Evolutionary conservation across 805 yeast species (phyloP), one percentile per base, ranked within the genome.

Genomic region (Wickerhamomyces pijperi): DNA sequence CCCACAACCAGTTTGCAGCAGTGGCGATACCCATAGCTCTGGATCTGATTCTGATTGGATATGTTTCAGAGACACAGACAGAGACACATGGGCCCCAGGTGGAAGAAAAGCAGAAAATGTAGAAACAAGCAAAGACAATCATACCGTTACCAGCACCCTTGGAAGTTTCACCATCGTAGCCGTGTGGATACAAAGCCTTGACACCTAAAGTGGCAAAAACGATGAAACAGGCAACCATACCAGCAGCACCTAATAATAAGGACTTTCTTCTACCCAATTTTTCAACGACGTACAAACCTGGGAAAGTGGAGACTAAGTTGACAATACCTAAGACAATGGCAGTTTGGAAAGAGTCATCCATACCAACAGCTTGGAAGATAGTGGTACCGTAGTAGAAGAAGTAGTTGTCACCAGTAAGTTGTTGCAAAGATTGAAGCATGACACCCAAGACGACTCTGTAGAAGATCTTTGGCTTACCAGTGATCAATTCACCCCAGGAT

Each of bases 31-130:
- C 72, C 62, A 63, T 62, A 48, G 70, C 76, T 58, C 71, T 49
- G 58, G 74, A 54, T 58, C 79, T 74, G 56, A 80, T 76, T 69
- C 85, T 73, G 54, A 78, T 68, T 60, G 87, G 87, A 63, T 74
- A 79, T 39, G 77, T 67, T 60, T 79, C 86, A 35, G 84, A 72
- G 32, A 74, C 70, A 48, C 78, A 76, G 43, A 75, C 76, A 60
- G 66, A 78, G 41, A 71, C 74, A 50, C 72, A 69, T 53, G 84
- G 82, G 48, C 83, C 85, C 85, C 85, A 79, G 20, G 84, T 74
- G 36, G 78, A 69, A 21, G 85, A 85, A 51, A 78, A 79, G 67
- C 68, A 76, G 70, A 78, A 77, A 47, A 79, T 74, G 68, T 67
- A 79, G 51, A 79, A 63, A 66, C 82, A 76, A n/a, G n/a, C n/a